phyloP scores from a whole-genome alignment of 352 stramenopile genomes.

The Globisporangium apiculatum region DNA sequence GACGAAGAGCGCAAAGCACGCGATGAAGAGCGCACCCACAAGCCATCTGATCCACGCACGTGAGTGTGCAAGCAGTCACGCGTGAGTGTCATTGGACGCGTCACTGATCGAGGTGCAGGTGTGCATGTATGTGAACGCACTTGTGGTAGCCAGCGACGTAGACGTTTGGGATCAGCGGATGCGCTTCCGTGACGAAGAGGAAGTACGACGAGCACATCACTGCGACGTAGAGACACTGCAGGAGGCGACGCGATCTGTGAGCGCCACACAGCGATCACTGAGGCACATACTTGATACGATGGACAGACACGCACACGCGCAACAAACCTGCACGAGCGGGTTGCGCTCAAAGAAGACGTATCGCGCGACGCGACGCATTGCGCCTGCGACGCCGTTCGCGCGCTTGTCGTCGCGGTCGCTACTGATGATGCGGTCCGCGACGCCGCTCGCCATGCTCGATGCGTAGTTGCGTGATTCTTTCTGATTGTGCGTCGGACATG shows the following conservation, averaged over 20 bases:
- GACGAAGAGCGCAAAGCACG: conserved; percentile 54
- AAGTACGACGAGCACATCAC: conserved; percentile 66
- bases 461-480: background rate
- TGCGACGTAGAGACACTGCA: conserved; percentile 61
- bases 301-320: background rate
- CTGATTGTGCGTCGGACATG: background rate
- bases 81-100: background rate
- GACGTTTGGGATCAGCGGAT: conserved; percentile 51
- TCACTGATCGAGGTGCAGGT: background rate
- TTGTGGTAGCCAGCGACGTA: conserved; percentile 61
- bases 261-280: background rate
- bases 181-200: conserved; percentile 60
- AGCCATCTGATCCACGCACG: conserved; percentile 25
- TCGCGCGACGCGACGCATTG: conserved; percentile 27
- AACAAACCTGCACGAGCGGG: conserved; percentile 51
- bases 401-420: background rate
- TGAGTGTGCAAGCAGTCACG: background rate
- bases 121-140: conserved; percentile 11
- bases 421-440: background rate
- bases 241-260: too few species aligned
- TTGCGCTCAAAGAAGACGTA: conserved; percentile 68
- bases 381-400: conserved; percentile 8
- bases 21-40: conserved; percentile 38
- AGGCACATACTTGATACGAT: background rate
- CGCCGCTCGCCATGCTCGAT: background rate